phyloP scores from a whole-genome alignment of 805 yeast genomes.

The Kuraishia piskuri region DNA sequence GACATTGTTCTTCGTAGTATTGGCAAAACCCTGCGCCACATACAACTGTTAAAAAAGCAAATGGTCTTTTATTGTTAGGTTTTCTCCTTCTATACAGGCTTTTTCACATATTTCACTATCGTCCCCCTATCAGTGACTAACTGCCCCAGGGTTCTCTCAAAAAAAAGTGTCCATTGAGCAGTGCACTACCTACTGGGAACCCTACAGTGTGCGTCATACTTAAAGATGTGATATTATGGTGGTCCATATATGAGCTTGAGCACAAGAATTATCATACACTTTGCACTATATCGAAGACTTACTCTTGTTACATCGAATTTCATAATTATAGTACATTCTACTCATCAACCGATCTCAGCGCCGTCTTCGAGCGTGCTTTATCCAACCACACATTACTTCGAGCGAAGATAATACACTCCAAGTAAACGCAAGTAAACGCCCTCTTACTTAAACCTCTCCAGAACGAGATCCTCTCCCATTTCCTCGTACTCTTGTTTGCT shows the following conservation, averaged over 20 bases:
- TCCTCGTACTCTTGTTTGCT: conserved; percentile 60
- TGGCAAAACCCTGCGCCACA: conserved; percentile 1
- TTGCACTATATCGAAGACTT: too few relatives aligned
- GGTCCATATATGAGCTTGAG: too few relatives aligned
- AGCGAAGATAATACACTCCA: too few relatives aligned
- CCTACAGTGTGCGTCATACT: too few relatives aligned
- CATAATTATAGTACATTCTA: background rate
- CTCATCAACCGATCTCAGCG: too few relatives aligned
- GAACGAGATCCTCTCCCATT: conserved; percentile 40
- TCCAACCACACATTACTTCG: too few relatives aligned
- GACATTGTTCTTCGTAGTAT: background rate
- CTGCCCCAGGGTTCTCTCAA: background rate
- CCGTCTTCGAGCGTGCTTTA: too few relatives aligned
- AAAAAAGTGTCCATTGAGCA: background rate
- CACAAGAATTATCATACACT: too few relatives aligned
- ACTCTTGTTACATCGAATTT: too few relatives aligned
- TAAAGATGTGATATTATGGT: too few relatives aligned
- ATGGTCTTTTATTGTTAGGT: background rate
- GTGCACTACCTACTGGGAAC: background rate
- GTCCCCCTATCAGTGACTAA: background rate
- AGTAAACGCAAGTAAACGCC: too few relatives aligned
- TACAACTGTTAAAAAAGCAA: background rate
- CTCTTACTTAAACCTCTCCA: conserved; percentile 33
- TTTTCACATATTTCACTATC: background rate
- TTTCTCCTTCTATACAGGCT: too few relatives aligned